phyloP scores from a whole-genome alignment of 148 eudicot genomes.

The Silene latifolia region DNA sequence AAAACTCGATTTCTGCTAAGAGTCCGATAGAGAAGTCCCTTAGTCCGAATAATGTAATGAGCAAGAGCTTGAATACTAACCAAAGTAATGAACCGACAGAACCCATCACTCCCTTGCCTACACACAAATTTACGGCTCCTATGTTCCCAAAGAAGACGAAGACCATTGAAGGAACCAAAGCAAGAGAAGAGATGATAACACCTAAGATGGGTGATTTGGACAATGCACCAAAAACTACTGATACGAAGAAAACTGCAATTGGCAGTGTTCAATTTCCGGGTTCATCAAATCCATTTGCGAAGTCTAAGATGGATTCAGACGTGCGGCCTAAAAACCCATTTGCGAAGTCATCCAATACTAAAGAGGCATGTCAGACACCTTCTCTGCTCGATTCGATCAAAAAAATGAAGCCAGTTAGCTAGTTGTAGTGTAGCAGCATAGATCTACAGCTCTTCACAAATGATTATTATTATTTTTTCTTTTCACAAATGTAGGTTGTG shows the following conservation, averaged over 20 bases:
- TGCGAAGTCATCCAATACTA: constrained; percentile 60
- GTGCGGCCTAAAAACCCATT: constrained; percentile 64
- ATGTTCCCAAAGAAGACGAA: constrained; percentile 42
- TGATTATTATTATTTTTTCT: not conserved
- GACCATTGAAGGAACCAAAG: constrained; percentile 35
- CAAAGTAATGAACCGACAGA: constrained; percentile 43
- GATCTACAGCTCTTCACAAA: not conserved
- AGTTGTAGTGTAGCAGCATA: constrained; percentile 23
- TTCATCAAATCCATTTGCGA: constrained; percentile 63
- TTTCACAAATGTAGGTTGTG: not conserved
- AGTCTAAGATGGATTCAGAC: constrained; percentile 25
- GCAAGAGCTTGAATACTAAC: constrained; percentile 32
- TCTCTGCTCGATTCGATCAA: constrained; percentile 76
- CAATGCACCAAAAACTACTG: constrained; percentile 25
- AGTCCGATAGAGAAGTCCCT: constrained; percentile 15
- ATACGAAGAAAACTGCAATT: constrained; percentile 24
- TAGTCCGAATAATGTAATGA: constrained; percentile 20
- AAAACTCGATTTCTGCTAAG: constrained; percentile 22
- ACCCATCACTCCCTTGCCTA: constrained; percentile 33
- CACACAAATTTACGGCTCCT: constrained; percentile 40
- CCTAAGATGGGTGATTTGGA: constrained; percentile 27
- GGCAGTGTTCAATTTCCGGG: constrained; percentile 27
- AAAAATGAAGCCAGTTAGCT: constrained; percentile 50
- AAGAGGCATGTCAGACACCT: constrained; percentile 49
- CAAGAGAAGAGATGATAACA: constrained; percentile 30